These are phyloP conservation scores for Alisma plantagoaquatica DNA, from an alignment of 106 monocot species.

Conservation along the genomic window DNA sequence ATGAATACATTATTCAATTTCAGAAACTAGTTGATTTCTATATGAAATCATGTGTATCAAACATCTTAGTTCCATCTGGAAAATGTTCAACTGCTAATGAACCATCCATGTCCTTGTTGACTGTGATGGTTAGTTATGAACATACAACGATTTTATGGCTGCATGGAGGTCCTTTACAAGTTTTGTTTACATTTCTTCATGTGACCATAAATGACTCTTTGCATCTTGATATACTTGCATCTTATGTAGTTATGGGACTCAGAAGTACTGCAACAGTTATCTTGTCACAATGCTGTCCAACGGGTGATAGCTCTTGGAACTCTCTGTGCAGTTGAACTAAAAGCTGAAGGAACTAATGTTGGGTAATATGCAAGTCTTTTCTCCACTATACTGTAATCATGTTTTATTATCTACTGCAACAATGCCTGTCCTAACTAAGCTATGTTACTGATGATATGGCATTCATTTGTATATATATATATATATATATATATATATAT, in stretches of 20 bases:
- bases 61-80: too few relatives aligned
- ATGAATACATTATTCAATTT: too few relatives aligned
- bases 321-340: conserved; percentile 70
- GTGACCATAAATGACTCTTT: neutral
- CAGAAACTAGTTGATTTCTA: too few relatives aligned
- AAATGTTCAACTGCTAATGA: too few relatives aligned
- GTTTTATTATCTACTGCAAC: too few relatives aligned
- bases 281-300: conserved; percentile 45
- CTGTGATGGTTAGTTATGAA: too few relatives aligned
- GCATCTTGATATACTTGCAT: neutral
- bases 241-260: conserved; percentile 70
- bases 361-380: conserved; percentile 36
- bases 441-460: neutral
- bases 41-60: too few relatives aligned
- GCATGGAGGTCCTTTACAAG: too few relatives aligned
- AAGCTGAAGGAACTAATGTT: conserved; percentile 50
- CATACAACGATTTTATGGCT: too few relatives aligned
- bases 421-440: neutral
- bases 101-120: too few relatives aligned
- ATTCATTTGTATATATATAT: neutral
- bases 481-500: neutral
- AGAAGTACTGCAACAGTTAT: conserved; percentile 47
- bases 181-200: neutral
- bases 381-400: too few relatives aligned
- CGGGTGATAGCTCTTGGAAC: conserved; percentile 80